phyloP scores from a whole-genome alignment of 192 early-diverging fungal genomes.

The Obelidium mucronatum region DNA sequence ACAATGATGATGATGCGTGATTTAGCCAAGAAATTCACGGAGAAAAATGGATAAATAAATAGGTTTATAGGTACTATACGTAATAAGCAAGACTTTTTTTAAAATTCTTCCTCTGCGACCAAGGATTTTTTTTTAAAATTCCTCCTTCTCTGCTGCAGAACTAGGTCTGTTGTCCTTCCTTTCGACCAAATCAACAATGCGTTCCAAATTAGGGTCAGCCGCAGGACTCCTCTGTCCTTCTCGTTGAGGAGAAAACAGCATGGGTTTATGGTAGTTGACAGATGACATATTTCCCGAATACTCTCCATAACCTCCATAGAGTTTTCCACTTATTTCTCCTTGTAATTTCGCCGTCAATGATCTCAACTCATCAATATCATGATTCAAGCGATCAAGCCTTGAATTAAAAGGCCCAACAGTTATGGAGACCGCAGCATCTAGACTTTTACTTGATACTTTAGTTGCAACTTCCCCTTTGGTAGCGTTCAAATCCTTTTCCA shows the following conservation, averaged over 20 bases:
- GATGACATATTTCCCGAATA: background rate
- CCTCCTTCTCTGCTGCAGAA: background rate
- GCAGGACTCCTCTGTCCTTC: background rate
- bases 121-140: slow-evolving; percentile 6
- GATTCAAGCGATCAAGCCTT: slow-evolving; percentile 11
- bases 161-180: background rate
- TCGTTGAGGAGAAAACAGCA: background rate
- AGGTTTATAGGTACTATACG: too few species aligned
- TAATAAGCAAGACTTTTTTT: too few species aligned
- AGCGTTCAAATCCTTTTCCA: slow-evolving; percentile 36
- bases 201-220: slow-evolving; percentile 7
- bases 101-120: too few species aligned
- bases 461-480: slow-evolving; percentile 28
- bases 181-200: slow-evolving; percentile 18
- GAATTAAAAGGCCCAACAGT: slow-evolving; percentile 31
- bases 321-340: slow-evolving; percentile 25
- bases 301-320: slow-evolving; percentile 11
- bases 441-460: slow-evolving; percentile 25
- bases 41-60: background rate
- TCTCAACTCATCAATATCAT: slow-evolving; percentile 27
- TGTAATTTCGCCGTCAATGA: slow-evolving; percentile 18
- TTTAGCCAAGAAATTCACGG: slow-evolving; percentile 58
- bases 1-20: slow-evolving; percentile 74
- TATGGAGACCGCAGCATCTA: slow-evolving; percentile 28
- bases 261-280: slow-evolving; percentile 15